Evolutionary conservation across 1,284 basidiomycete genomes (phyloP), one percentile per base, ranked within the genome.

Genomic region (Pseudozyma sp.): DNA sequence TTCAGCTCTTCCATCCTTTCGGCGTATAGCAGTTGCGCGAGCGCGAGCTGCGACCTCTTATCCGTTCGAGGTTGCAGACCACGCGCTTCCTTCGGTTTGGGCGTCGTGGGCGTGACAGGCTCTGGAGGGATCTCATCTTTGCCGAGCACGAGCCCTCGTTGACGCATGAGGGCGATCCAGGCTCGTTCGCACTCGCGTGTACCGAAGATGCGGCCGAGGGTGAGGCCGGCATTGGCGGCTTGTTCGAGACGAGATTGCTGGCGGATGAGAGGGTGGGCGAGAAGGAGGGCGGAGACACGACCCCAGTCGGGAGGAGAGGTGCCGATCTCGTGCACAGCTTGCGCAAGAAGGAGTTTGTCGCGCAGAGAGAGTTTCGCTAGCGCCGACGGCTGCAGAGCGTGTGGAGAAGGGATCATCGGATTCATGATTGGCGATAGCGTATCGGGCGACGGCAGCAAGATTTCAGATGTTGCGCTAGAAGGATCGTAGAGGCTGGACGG

Each of bases 271-370:
- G 81, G 81, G 54, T 82, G 79, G 0, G 73, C 56, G 24, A 70
- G 68, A 19, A 83, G 51, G 4, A 78, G 61, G 9, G 66, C 52
- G 0, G 80, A 76, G 3, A 83, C 79, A 3, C 47, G 53, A 4
- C 67, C 69, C 81, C 81, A 83, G 49, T 78, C 76, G 0, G 81
- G 80, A 5, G 79, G 81, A 11, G 57, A 56, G 13, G 71, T 64
- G 48, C 75, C 81, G 35, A 76, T 63, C 46, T 83, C 79, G 49
- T 82, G 73, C 4, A 82, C 80, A 16, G 77, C 74, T 51, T 83
- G 81, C 1, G 80, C 80, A 11, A 83, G 75, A 10, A 83, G 74
- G 16, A 83, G 72, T 66, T 83, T 81, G 61, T 83, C 81, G 31
- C 65, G 59, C 24, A 78, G 52, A 13, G 68, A 64, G 42, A 77